Evolutionary conservation across 2,329 filamentous ascomycete genomes (phyloP).

Genomic region (Rhinocladiella mackenziei): DNA sequence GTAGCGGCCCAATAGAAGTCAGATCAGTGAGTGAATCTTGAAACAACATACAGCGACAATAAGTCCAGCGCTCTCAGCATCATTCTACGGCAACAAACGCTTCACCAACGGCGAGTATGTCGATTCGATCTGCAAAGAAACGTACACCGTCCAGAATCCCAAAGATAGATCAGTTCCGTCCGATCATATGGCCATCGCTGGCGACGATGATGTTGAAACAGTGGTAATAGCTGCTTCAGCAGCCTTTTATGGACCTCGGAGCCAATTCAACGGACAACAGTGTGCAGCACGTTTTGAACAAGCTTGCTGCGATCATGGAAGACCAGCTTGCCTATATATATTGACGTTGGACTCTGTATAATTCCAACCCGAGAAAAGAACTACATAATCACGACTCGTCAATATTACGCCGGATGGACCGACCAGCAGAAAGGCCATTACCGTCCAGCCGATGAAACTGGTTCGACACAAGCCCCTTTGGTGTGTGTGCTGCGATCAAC

Average conservation of each 20-base stretch:
- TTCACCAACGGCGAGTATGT: neutral
- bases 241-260: conserved; percentile 47
- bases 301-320: conserved; percentile 40
- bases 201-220: conserved; percentile 43
- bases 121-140: neutral
- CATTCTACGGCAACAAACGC: too few species aligned
- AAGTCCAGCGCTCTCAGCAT: too few species aligned
- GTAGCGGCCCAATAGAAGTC: too few species aligned
- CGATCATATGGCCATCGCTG: conserved; percentile 45
- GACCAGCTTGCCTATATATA: conserved; percentile 28
- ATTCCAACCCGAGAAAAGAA: conserved; percentile 42
- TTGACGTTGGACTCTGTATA: conserved; percentile 38
- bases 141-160: conserved; percentile 1
- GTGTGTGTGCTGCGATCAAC: conserved; percentile 50
- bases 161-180: neutral
- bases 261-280: conserved; percentile 30
- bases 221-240: conserved; percentile 49
- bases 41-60: too few species aligned
- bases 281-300: conserved; percentile 40
- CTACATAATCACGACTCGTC: conserved; percentile 36
- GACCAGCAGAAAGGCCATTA: conserved; percentile 41
- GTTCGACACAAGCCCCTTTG: conserved; percentile 36
- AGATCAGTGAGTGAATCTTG: too few species aligned
- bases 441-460: conserved; percentile 40
- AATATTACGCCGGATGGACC: conserved; percentile 39